Base-by-base conservation (phyloP, 352 stramenopile genomes). In the Phytophthora foliorum region DNA sequence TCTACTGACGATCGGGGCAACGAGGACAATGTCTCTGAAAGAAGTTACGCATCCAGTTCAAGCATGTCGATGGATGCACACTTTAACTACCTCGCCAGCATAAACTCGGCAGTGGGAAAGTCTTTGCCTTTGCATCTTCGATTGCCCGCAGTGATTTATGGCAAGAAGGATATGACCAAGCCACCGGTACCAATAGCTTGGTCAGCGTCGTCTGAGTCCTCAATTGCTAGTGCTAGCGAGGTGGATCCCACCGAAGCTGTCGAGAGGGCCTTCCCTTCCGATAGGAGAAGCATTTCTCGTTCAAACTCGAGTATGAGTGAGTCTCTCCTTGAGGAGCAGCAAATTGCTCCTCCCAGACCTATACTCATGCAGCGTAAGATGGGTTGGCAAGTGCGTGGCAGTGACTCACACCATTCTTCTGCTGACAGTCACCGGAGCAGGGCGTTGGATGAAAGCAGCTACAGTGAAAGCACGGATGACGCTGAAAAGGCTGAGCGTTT, bases 1-100 rank as follows among this genome's bases (percentile, higher is more conserved):
- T 53, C 25, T 16, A 44, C 69, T 46, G 51, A 63, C n/a, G 44
- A 74, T 24, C 4, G 36, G n/a, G 55, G 69, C 50, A 57, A 57
- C 5, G 44, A 73, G 41, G 61, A 46, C 32, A 67, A 32, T 31
- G 22, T 17, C 17, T 75, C 61, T 17, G 56, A 67, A 34, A 66
- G 49, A 31, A 80, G 72, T 61, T 77, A 69, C 61, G 76, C 74
- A 19, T 85, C 80, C 7, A 77, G 69, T 41, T 93, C 78, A 2
- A 86, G 71, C 8, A 46, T 77, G 19, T 89, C 82, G 10, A 72
- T 81, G 36, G 74, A 88, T 38, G 58, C 67, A 19, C 70, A 69
- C 16, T 75, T 90, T 27, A 72, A 82, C 22, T 84, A 88, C 38
- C 57, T 91, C 42, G 67, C 76, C 7, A 82, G 78, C 39, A 87